Base-by-base conservation (phyloP, 2,329 filamentous ascomycete genomes). In the Pseudogymnoascus sp. region DNA sequence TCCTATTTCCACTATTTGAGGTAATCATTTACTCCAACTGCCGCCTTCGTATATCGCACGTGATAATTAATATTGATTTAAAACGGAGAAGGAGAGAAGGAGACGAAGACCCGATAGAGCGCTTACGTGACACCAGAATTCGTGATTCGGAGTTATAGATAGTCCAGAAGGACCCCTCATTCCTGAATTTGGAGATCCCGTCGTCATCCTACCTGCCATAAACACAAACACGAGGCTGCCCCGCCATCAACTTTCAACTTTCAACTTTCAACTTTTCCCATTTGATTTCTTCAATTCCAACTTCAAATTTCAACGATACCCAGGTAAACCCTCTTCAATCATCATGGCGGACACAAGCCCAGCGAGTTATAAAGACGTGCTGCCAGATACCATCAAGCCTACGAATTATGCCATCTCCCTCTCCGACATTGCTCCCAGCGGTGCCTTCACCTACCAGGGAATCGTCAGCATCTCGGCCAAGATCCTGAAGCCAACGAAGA, bases 361-460 rank as follows among this genome's bases (percentile, higher is more conserved):
- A 6, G 47, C 47, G n/a, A 56, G 47, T 61, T 84, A 87, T 74
- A 80, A 85, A 73, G 84, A 88, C 65, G 79, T 85, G 67, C 81
- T 88, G 66, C 84, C 85, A 59, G 78, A 80, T 70, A 77, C 76
- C 68, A 85, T 93, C 73, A 93, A 91, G 78, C 92, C 94, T 2
- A 79, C 81, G 66, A 91, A 97, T 78, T 99, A 99, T 78, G 80
- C 84, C 71, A 81, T 99, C 68, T 91, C 88, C 63, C 83, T 99
- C 69, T 85, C 82, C 72, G 88, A 94, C 70, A 79, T 99, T 67
- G 87, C 96, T 69, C 77, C 86, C 62, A 82, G 83, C 67, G 84
- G 83, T 63, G 78, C 78, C 65, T 96, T 93, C 69, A 77, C 83
- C 65, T 99, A 93, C 79, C 85, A 93, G 77, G 94, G 94, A 68